Evolutionary conservation across 2,329 filamentous ascomycete genomes (phyloP).

Genomic region (Blastomyces parvus): DNA sequence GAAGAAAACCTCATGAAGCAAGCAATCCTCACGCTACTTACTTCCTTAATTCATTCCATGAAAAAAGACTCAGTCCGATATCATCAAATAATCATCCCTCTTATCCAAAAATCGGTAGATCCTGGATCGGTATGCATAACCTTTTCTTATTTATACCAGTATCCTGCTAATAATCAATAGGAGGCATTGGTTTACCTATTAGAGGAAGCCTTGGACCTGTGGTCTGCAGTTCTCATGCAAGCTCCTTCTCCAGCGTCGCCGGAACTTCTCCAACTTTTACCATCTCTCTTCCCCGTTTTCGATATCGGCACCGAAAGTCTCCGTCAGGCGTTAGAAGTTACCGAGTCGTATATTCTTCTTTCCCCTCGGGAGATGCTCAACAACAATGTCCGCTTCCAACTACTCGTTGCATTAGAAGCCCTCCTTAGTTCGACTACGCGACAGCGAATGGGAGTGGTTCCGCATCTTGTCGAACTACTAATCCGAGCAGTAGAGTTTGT

Average conservation of each 20-base stretch:
- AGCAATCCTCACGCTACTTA: conserved; percentile 75
- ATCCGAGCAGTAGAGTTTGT: conserved; percentile 55
- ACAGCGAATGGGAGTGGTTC: conserved; percentile 33
- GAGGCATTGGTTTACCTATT: conserved; percentile 69
- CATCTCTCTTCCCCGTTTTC: conserved; percentile 56
- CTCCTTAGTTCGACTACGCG: conserved; percentile 32
- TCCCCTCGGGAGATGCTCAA: conserved; percentile 42
- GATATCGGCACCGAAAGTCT: conserved; percentile 57
- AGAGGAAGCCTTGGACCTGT: conserved; percentile 85
- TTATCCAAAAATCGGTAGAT: conserved; percentile 71
- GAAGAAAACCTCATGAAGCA: conserved; percentile 92
- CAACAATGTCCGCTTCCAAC: conserved; percentile 30
- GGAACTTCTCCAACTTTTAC: conserved; percentile 54
- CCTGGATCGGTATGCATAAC: conserved; percentile 52
- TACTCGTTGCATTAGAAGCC: conserved; percentile 32
- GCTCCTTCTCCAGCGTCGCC: conserved; percentile 51
- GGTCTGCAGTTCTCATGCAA: conserved; percentile 64
- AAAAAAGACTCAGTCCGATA: conserved; percentile 67
- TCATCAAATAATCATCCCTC: conserved; percentile 67
- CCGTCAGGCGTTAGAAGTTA: conserved; percentile 51
- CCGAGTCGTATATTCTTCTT: conserved; percentile 62
- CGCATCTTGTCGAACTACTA: conserved; percentile 51
- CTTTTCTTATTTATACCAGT: not conserved
- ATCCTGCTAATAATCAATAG: conserved; percentile 19
- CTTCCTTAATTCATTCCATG: conserved; percentile 78